phyloP scores from a whole-genome alignment of 495 filamentous ascomycete species.

The Lophiotrema nucula region DNA sequence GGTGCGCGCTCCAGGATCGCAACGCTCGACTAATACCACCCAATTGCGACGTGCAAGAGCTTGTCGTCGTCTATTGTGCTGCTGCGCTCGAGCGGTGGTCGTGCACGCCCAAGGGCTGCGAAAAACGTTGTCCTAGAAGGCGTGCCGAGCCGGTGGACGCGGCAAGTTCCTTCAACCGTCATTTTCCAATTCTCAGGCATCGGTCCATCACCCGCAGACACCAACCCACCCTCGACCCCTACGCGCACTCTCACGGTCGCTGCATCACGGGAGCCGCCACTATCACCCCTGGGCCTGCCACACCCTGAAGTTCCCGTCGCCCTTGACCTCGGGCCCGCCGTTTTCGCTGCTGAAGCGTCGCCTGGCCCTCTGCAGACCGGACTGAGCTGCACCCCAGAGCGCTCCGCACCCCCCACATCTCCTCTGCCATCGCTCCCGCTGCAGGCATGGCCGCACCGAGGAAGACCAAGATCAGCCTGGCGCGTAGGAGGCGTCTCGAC shows the following conservation, averaged over 20 bases:
- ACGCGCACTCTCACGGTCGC: constrained; percentile 14
- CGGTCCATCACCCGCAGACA: constrained; percentile 6
- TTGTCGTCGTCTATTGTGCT: too few species aligned
- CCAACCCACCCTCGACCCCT: constrained; percentile 6
- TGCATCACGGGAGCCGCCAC: neutral
- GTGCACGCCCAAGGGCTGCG: too few species aligned
- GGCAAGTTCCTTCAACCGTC: constrained; percentile 17
- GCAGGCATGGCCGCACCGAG: constrained; percentile 59
- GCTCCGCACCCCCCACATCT: neutral
- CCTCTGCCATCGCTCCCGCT: neutral
- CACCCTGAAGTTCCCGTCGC: neutral
- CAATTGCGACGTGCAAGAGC: too few species aligned
- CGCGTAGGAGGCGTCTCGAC: constrained; percentile 72
- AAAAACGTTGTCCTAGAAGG: too few species aligned
- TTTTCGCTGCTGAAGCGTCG: constrained; percentile 22
- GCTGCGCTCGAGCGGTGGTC: too few species aligned
- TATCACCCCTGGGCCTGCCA: neutral
- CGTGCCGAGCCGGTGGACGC: constrained; percentile 10
- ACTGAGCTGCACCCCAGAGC: constrained; percentile 2
- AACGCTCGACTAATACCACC: too few species aligned
- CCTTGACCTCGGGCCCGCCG: neutral
- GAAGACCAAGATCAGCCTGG: constrained; percentile 67
- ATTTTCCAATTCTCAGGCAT: constrained; percentile 32
- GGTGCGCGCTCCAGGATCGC: too few species aligned
- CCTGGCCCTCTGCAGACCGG: neutral